phyloP scores from a whole-genome alignment of 345 rosid genomes.

The Rhodamnia argentea region DNA sequence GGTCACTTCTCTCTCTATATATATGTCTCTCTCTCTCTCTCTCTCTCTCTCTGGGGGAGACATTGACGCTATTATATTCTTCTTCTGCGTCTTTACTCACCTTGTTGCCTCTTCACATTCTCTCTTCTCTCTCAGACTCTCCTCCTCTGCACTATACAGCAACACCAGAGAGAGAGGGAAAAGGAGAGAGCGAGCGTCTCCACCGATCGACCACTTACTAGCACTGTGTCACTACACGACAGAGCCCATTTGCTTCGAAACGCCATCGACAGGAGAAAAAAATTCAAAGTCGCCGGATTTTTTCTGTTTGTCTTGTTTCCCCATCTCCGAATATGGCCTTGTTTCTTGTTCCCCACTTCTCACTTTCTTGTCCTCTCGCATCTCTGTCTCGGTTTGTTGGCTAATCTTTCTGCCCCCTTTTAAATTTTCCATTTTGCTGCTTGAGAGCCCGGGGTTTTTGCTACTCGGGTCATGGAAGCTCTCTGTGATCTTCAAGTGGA shows the following conservation, averaged over 20 bases:
- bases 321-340: conserved; percentile 25
- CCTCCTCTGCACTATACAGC: conserved; percentile 1
- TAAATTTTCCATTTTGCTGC: not conserved
- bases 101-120: conserved; percentile 11
- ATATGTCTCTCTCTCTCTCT: not conserved
- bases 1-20: not conserved
- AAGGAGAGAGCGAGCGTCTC: not conserved
- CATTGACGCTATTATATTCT: not conserved
- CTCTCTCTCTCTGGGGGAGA: not conserved
- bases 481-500: conserved; percentile 89
- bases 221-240: not conserved
- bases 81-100: conserved; percentile 11
- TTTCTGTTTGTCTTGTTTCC: conserved; percentile 47
- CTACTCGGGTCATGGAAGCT: conserved; percentile 36
- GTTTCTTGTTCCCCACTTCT: conserved; percentile 11
- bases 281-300: conserved; percentile 13
- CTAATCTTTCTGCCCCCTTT: not conserved
- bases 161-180: not conserved
- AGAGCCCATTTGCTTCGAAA: conserved; percentile 8
- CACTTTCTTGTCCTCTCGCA: conserved; percentile 9
- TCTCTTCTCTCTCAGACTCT: not conserved
- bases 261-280: not conserved
- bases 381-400: conserved; percentile 12
- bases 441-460: conserved; percentile 6
- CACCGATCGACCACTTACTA: conserved; percentile 6